Evolutionary conservation across 805 yeast genomes (phyloP), one percentile per base, ranked within the genome.

Genomic region (Candida nanaspora): DNA sequence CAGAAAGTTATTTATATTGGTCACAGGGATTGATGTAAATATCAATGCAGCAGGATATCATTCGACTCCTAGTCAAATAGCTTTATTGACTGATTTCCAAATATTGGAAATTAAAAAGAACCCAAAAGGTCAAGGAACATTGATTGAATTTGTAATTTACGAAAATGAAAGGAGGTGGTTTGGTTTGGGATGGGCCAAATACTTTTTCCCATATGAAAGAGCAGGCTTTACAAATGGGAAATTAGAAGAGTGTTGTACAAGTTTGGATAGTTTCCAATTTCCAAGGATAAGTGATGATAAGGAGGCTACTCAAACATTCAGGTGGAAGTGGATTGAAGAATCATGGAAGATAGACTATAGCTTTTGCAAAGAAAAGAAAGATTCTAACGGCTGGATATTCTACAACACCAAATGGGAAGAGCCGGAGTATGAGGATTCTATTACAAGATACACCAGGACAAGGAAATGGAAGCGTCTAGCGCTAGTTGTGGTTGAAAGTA

Each of bases 111-210:
- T 35, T 7, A 35, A 18, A n/a, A 34, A 25, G 6, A 23, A 23
- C 16, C 28, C 36, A 3, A 15, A 19, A 22, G 36, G 28, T 5
- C 7, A 68, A 26, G 70, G 70, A 19, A 76, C 74, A 47, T 61
- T 68, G 3, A 65, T 78, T 1, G 62, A 69, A 40, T 77, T 78
- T 45, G 72, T 68, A 37, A 59, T 78, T 1, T 51, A 72, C 30
- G 80, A 79, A 48, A 73, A 78, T 47, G 78, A 79, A 52, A 62
- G 86, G 48, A 59, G 82, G 36, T 77, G 83, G 82, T 28, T 78
- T 3, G 82, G 80, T 0, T 44, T 78, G 15, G 85, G 83, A 6
- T 78, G 83, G 83, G 57, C 71, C 30, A 64, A 66, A 37, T 58
- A 62, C 15, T 52, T 76, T 29, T 49, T 76, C 4, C 82, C 83